These are phyloP conservation scores for Fraxinus sp. DNA, from an alignment of 305 asterid species.

Conservation along the genomic window DNA sequence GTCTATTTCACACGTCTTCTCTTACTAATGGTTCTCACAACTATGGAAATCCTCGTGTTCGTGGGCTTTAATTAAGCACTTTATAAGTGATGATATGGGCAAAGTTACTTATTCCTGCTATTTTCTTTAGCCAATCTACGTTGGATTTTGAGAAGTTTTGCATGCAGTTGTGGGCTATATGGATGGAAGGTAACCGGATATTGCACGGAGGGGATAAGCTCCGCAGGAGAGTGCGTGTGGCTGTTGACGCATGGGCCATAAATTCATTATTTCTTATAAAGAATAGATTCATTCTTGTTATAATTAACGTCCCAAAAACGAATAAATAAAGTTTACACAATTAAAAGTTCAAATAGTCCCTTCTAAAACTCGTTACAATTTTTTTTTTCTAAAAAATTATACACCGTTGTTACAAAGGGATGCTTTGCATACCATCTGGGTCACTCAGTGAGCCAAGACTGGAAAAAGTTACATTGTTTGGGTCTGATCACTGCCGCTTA, in stretches of 20 bases:
- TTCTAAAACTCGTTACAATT: background rate
- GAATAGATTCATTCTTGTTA: background rate
- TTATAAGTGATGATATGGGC: background rate
- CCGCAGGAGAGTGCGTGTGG: background rate
- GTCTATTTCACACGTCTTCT: background rate
- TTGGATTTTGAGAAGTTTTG: background rate
- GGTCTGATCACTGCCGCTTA: slow-evolving; percentile 33
- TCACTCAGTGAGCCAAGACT: background rate
- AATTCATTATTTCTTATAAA: background rate
- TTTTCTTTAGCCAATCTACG: background rate
- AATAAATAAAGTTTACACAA: background rate
- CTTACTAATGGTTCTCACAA: background rate
- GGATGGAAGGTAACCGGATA: background rate
- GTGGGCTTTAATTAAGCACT: background rate
- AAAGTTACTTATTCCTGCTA: background rate
- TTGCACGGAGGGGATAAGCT: background rate
- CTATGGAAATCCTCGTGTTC: background rate
- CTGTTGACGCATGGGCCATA: background rate
- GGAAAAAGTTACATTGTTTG: slow-evolving; percentile 15
- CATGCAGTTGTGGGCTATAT: background rate
- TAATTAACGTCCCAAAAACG: background rate
- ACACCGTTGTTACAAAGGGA: background rate
- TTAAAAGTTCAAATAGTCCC: background rate
- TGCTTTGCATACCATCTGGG: background rate
- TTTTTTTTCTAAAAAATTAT: background rate